Percentiles rank a stretch among this genome's conserved stretches.
Evolutionary conservation across 2,329 filamentous ascomycete species (phyloP).

Genomic region (Sporothrix protearum): DNA sequence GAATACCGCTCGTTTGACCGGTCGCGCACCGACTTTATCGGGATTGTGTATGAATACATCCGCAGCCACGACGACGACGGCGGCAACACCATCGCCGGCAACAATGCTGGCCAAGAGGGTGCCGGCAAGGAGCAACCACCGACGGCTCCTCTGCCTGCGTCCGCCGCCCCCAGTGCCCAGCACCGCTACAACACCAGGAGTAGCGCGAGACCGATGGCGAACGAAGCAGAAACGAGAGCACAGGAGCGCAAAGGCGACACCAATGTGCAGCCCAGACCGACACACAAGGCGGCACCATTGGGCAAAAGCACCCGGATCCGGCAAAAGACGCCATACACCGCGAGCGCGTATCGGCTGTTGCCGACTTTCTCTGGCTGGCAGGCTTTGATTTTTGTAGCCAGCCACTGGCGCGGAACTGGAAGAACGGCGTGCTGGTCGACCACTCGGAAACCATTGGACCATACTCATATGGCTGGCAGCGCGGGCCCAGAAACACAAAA

Average conservation of each 20-base stretch:
- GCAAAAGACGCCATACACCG: neutral
- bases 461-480: neutral
- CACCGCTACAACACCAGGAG: conserved; percentile 1
- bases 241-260: no score
- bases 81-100: no score
- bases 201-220: neutral
- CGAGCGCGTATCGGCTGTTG: neutral
- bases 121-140: neutral
- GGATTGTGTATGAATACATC: conserved; percentile 23
- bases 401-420: conserved; percentile 18
- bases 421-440: conserved; percentile 20
- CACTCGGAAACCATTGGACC: conserved; percentile 14
- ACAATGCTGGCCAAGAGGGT: neutral
- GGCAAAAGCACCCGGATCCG: no score
- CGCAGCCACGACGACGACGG: neutral
- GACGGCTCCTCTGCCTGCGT: neutral
- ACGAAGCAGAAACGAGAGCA: no score
- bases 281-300: no score
- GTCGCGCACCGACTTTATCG: conserved; percentile 16
- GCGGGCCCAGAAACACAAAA: neutral
- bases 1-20: conserved; percentile 4
- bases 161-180: no score
- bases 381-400: conserved; percentile 7
- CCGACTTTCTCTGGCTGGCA: conserved; percentile 14
- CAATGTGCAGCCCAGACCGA: no score